Base-by-base conservation (phyloP, 345 rosid species). In the Camelina hispida region DNA sequence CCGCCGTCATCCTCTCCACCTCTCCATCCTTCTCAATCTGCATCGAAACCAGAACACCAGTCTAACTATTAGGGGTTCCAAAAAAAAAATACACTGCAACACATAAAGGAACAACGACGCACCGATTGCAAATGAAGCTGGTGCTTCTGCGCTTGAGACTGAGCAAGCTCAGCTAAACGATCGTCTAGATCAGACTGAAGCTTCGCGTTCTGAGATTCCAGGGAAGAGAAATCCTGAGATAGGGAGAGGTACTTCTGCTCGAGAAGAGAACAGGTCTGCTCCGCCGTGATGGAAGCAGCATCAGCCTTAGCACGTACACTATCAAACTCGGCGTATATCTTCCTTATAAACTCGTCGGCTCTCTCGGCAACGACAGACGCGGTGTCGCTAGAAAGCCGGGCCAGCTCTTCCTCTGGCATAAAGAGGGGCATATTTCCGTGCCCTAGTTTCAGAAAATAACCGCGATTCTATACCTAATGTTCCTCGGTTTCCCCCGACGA, bases 181-280 rank as follows among this genome's bases (percentile, higher is more conserved):
- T 75, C 84, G 13, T 94, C 91, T 46, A 87, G 77, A 30, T 92
- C 91, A 13, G 89, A 87, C 80, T 87, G 93, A 20, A 95, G 90
- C 70, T 82, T 88, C 0, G 87, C 75, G 37, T 84, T 83, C 37
- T 83, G 85, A 34, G 97, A 82, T 76, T 92, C 92, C 2, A 92
- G 85, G 42, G 79, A 74, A 3, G 88, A 78, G 81, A 82, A 86
- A 51, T 92, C 97, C 47, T 80, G 72, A 14, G 93, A 80, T 10
- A 95, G 85, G 14, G 97, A 85, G 63, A 90, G 81, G 78, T 84
- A 90, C 88, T 92, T 95, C 84, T 95, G 97, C 86, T 95, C 99
- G 17, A 92, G 94, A 69, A 95, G 84, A 48, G 97, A 86, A 79
- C 97, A 95, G 17, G 96, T 90, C 73, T 95, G 99, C 85, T 95